Base-by-base conservation (phyloP, 164 flowering plant genomes). In the Nymphaea thermarum region DNA sequence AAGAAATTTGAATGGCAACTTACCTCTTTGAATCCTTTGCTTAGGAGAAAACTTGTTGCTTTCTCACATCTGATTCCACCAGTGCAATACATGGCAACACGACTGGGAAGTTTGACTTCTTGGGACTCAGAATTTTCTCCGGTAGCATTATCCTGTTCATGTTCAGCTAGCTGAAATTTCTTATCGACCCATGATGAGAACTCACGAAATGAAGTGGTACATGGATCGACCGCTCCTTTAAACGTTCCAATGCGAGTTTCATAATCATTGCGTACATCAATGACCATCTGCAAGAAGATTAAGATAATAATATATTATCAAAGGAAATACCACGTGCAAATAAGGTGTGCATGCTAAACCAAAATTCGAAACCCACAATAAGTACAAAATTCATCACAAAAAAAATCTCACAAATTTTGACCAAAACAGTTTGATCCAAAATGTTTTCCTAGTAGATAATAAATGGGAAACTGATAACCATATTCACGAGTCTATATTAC, bases 11-110 rank as follows among this genome's bases (percentile, higher is more conserved):
- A 45, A 10, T 45, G 5, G 45, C n/a, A 63, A 68, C 66, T 67
- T 63, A 93, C 98, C 98, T 91, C 97, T 78, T 89, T 79, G 73
- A 91, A 87, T 67, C 97, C 97, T 80, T 89, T 86, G 79, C 83
- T 81, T 57, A 91, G 83, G 73, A 94, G 95, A 79, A 81, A 87
- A 75, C 98, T 94, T 36, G 98, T 83, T 68, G 97, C 98, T 80
- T 94, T 94, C 84, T 91, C 98, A 72, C 98, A 94, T 67, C 97
- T 82, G 71, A 94, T 94, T 68, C 98, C 96, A 77, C 98, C 96
- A 10, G 98, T 91, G 83, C 98, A 94, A 71, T 94, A 94, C 98
- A 94, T 94, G 41, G 98, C 98, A 72, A 94, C 94, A 60, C 86
- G 83, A 25, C 80, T 80, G 10, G 84, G 91, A 69, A 66, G 53